phyloP scores from a whole-genome alignment of 768 basidiomycete species.

The Boletus rubescentipes region DNA sequence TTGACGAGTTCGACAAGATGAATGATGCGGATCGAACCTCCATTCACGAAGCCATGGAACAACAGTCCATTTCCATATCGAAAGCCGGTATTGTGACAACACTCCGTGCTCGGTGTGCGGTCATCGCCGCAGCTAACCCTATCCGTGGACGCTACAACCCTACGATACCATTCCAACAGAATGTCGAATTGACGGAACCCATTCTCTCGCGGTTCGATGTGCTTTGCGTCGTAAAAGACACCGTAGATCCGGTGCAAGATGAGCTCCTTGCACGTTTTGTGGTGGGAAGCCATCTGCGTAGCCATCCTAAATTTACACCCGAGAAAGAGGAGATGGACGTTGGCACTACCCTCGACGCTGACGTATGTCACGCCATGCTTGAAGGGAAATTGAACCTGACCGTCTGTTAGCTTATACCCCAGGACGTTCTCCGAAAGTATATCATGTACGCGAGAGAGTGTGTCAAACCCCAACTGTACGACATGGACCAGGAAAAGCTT shows the following conservation, averaged over 20 bases:
- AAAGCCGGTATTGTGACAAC: constrained; percentile 99
- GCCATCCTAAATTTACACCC: constrained; percentile 89
- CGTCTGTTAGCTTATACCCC: constrained; percentile 79
- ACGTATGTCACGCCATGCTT: constrained; percentile 55
- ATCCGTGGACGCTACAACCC: constrained; percentile 97
- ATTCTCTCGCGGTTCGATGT: constrained; percentile 98
- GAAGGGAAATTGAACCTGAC: constrained; percentile 11
- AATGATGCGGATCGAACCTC: constrained; percentile 97
- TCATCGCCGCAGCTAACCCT: constrained; percentile 97
- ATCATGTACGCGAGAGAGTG: constrained; percentile 98
- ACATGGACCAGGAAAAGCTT: constrained; percentile 95
- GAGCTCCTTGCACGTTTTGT: constrained; percentile 96
- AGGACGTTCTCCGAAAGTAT: constrained; percentile 94
- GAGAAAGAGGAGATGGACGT: constrained; percentile 91
- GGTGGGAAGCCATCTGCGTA: constrained; percentile 93
- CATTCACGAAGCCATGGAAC: constrained; percentile 99
- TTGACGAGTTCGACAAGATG: constrained; percentile 99
- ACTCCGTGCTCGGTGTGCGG: constrained; percentile 94
- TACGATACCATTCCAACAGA: constrained; percentile 97
- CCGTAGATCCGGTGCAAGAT: constrained; percentile 94
- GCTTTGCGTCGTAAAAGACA: constrained; percentile 96
- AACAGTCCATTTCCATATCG: constrained; percentile 98
- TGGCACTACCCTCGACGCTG: constrained; percentile 84
- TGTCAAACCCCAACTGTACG: constrained; percentile 88
- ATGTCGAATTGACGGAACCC: constrained; percentile 97